Conservation (phyloP, 371 early-diverging fungal genomes). For the Choanephora cucurbitarum region DNA sequence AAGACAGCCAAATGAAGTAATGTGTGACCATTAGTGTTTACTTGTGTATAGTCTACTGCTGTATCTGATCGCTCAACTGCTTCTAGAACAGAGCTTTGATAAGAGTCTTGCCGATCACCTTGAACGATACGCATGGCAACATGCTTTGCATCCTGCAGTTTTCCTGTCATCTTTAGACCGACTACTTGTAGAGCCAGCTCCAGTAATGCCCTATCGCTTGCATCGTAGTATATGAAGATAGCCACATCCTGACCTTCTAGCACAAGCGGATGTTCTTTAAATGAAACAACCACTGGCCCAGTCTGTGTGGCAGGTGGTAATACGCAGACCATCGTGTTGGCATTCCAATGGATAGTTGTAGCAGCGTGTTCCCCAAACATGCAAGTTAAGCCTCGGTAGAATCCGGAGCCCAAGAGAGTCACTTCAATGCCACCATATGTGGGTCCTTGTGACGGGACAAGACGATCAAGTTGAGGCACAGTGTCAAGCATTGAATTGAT, state of each 20-base stretch:
- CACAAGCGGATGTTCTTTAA: conserved; percentile 55
- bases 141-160: conserved; percentile 63
- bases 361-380: conserved; percentile 55
- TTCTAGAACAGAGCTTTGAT: neutral
- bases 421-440: conserved; percentile 79
- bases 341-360: conserved; percentile 59
- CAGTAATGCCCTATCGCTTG: conserved; percentile 80
- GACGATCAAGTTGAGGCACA: conserved; percentile 43
- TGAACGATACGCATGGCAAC: conserved; percentile 69
- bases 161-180: conserved; percentile 74
- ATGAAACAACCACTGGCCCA: conserved; percentile 74
- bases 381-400: conserved; percentile 59
- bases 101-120: conserved; percentile 36
- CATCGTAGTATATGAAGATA: conserved; percentile 57
- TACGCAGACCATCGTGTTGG: conserved; percentile 71
- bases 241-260: conserved; percentile 44
- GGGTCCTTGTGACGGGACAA: conserved; percentile 77
- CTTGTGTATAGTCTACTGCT: conserved; percentile 5
- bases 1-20: conserved; percentile 42
- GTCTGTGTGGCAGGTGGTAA: conserved; percentile 74
- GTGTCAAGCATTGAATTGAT: conserved; percentile 22
- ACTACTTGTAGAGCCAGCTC: conserved; percentile 82
- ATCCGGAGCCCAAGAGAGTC: conserved; percentile 74
- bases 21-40: conserved; percentile 34
- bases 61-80: neutral